Evolutionary conservation across 345 rosid genomes (phyloP).

Genomic region (Citropsis articulata): DNA sequence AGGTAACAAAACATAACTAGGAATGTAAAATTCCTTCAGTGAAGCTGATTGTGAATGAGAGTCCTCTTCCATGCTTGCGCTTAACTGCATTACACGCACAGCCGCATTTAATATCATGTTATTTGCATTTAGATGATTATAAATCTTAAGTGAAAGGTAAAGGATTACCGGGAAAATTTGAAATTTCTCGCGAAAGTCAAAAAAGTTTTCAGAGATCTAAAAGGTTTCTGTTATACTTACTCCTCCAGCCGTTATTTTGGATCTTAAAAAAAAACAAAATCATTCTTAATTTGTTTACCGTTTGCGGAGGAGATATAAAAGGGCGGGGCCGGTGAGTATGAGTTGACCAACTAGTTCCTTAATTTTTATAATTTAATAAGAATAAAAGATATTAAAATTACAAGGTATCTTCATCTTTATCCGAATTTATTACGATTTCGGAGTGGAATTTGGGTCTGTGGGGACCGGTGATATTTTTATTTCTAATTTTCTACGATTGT

Average conservation of each 20-base stretch:
- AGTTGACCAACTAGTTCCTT: neutral
- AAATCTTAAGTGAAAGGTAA: neutral
- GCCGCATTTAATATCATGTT: neutral
- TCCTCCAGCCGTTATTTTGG: slow-evolving; percentile 4
- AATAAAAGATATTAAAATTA: neutral
- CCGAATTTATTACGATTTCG: neutral
- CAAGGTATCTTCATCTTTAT: neutral
- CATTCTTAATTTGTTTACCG: neutral
- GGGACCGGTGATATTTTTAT: neutral
- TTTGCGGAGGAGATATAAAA: slow-evolving; percentile 4
- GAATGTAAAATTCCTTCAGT: slow-evolving; percentile 50
- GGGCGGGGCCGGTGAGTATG: neutral
- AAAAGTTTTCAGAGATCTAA: neutral
- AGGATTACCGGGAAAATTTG: neutral
- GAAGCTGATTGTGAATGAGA: slow-evolving; percentile 18
- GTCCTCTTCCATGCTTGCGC: slow-evolving; percentile 33
- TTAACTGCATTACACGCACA: slow-evolving; percentile 19
- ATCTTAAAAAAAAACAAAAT: neutral
- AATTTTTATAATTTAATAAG: neutral
- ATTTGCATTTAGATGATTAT: neutral
- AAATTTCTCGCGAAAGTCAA: neutral
- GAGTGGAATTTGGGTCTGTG: too few relatives aligned
- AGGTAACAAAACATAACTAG: slow-evolving; percentile 47
- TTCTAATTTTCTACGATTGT: neutral
- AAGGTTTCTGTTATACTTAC: neutral